phyloP scores from a whole-genome alignment of 345 rosid species.

The Populus simonii region DNA sequence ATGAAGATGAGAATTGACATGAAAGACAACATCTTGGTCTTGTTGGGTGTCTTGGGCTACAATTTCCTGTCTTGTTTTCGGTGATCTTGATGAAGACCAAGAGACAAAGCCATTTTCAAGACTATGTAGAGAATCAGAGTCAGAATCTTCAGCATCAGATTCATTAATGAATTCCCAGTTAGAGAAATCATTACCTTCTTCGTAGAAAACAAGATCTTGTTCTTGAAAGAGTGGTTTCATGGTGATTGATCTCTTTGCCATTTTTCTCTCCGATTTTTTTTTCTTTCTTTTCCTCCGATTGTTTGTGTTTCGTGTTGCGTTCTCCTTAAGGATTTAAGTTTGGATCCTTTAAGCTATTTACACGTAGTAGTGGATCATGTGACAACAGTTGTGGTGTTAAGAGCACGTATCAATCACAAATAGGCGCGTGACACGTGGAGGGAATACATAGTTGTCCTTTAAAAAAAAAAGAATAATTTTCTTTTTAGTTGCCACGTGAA shows the following conservation, averaged over 20 bases:
- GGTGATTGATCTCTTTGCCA: not conserved
- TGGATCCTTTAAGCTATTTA: not conserved
- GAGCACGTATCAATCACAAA: not conserved
- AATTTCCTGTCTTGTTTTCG: not conserved
- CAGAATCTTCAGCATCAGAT: slow-evolving; percentile 32
- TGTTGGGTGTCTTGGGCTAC: not conserved
- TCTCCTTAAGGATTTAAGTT: not conserved
- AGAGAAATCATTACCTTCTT: slow-evolving; percentile 18
- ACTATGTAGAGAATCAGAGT: slow-evolving; percentile 21
- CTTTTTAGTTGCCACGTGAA: not conserved
- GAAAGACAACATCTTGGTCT: not conserved
- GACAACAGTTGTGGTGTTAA: not conserved
- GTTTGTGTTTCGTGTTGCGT: not conserved
- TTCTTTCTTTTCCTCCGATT: not conserved
- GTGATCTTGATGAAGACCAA: slow-evolving; percentile 7
- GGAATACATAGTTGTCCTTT: not conserved
- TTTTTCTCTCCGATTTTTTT: not conserved
- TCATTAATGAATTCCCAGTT: slow-evolving; percentile 42
- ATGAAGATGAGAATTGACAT: not conserved
- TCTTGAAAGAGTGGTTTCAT: not conserved
- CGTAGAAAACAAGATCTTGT: slow-evolving; percentile 9
- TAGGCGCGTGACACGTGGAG: not conserved
- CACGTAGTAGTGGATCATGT: not conserved
- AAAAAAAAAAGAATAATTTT: no score
- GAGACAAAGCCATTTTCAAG: slow-evolving; percentile 26